These are phyloP conservation scores for Gossypium stocksii DNA, from an alignment of 345 rosid species.

Conservation along the genomic window DNA sequence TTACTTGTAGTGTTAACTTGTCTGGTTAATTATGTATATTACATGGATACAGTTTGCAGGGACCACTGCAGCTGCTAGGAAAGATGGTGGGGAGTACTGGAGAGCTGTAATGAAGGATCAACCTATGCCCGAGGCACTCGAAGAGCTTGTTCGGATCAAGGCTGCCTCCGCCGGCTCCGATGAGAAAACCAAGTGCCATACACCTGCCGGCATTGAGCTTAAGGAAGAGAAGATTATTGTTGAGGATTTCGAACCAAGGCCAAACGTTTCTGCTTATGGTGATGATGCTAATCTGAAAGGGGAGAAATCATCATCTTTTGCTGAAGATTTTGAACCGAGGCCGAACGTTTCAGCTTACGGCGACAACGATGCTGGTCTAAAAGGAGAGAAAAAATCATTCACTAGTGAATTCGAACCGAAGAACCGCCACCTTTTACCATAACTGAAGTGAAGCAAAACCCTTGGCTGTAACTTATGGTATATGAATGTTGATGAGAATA, in stretches of 20 bases:
- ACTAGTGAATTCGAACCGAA: neutral
- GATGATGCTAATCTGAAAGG: neutral
- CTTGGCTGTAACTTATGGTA: neutral
- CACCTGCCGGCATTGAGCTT: neutral
- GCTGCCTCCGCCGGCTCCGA: neutral
- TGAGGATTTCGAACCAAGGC: constrained; percentile 13
- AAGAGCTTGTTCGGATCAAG: constrained; percentile 12
- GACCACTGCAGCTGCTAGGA: constrained; percentile 14
- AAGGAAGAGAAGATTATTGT: neutral
- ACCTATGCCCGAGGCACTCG: constrained; percentile 23
- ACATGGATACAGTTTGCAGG: constrained; percentile 8
- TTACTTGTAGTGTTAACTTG: neutral
- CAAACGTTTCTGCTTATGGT: neutral
- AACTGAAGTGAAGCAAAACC: neutral
- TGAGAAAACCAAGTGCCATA: neutral
- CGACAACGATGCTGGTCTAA: neutral
- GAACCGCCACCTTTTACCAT: neutral
- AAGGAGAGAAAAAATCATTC: neutral
- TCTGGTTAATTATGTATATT: neutral
- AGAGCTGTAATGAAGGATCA: constrained; percentile 22
- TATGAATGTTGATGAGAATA: neutral
- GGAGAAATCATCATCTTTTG: too few species aligned
- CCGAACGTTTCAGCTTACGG: neutral
- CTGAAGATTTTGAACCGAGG: neutral
- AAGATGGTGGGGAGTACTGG: constrained; percentile 32